Conservation (phyloP, 306 rosid species). For the Rosa multiflora region DNA sequence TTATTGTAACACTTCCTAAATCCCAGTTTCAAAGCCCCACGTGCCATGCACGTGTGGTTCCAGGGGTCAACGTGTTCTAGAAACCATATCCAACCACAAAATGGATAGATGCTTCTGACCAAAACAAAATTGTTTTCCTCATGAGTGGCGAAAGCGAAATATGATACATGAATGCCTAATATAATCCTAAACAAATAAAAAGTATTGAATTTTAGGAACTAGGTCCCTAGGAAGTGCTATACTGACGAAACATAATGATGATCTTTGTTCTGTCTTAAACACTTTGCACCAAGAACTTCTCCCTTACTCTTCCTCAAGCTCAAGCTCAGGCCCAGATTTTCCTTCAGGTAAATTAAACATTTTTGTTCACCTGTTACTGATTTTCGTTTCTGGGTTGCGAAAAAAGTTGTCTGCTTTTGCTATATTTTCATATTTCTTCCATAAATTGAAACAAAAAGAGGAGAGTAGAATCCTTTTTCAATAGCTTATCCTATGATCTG, state of each 20-base stretch:
- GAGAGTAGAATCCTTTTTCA: not conserved
- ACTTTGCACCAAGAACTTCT: not conserved
- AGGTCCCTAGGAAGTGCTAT: too few species aligned
- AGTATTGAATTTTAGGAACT: not conserved
- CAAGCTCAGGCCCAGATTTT: not conserved
- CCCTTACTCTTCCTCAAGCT: not conserved
- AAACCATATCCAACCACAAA: not conserved
- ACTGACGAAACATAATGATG: not conserved
- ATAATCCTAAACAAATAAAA: not conserved
- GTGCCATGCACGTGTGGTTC: conserved; percentile 2
- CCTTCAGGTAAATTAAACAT: conserved; percentile 12
- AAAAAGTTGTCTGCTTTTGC: not conserved
- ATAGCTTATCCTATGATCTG: not conserved
- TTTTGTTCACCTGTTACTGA: not conserved
- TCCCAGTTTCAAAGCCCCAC: not conserved
- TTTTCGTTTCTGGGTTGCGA: not conserved
- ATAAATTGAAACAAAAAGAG: not conserved
- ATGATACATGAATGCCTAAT: not conserved
- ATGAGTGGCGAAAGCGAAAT: not conserved
- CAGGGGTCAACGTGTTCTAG: not conserved
- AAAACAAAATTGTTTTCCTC: not conserved
- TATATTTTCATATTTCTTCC: not conserved
- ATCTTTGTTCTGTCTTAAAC: not conserved
- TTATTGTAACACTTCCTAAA: not conserved
- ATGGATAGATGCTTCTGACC: not conserved